Evolutionary conservation across 352 stramenopile genomes (phyloP), one percentile per base, ranked within the genome.

Genomic region (Halophytophthora polymorphica): DNA sequence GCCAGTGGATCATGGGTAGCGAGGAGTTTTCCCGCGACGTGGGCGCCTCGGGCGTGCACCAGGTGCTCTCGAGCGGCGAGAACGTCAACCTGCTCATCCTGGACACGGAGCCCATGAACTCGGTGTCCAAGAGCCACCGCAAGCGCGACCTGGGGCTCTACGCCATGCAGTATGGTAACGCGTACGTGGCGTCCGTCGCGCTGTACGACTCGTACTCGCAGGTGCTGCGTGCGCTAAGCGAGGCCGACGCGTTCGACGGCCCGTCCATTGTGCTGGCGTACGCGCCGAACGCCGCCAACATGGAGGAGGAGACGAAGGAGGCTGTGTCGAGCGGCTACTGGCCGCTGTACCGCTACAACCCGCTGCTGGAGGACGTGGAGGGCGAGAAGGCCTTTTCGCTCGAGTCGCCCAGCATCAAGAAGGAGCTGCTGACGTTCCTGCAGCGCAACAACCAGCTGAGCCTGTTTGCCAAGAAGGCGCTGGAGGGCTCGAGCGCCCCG

Each of bases 91-190:
- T 90, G 50, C 58, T 90, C 1, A 88, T 90, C 42, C 60, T 90
- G 4, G 79, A 90, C 61, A 90, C 79, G 33, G 77, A 88, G 58
- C 79, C 76, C 21, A 81, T 87, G 59, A 76, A 86, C 58, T 59
- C 67, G 12, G 53, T 84, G 2, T 69, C 68, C n/a, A 73, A 75
- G 53, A 83, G 45, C 47, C 80, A 93, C 67, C 79, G 82, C 58
- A 97, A 97, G 73, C 93, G 93, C 34, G 87, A 96, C 45, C 72
- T 97, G 13, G 90, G 88, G 29, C 67, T 96, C 44, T 96, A 96
- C 45, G 91, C 92, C 15, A 97, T 97, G 90, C 88, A 93, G 56
- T 97, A 97, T 60, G 87, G 92, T 54, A 95, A 97, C 65, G 83
- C 90, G 1, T 97, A 97, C 61, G 88, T 97, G 39, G 90, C 90